These are phyloP conservation scores for Botryotinia convoluta DNA, from an alignment of 2,329 filamentous ascomycete species.

Conservation along the genomic window DNA sequence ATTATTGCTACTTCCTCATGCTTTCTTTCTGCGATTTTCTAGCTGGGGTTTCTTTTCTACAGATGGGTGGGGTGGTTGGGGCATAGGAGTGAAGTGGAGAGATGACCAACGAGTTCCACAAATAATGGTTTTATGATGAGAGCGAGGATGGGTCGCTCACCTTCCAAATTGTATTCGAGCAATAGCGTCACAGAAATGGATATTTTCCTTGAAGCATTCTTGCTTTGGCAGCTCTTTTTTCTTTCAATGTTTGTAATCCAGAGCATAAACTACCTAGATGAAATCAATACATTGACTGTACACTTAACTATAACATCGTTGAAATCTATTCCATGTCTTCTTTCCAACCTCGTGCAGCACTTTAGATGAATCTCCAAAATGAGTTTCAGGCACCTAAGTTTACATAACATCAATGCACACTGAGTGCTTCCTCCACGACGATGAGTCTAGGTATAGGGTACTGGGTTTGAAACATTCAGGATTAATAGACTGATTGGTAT, in stretches of 20 bases:
- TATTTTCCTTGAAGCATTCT: not conserved
- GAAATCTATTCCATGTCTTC: not conserved
- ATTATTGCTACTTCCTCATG: slow-evolving; percentile 19
- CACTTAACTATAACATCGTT: slow-evolving; percentile 42
- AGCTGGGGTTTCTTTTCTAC: slow-evolving; percentile 17
- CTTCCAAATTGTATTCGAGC: slow-evolving; percentile 18
- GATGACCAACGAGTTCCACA: not conserved
- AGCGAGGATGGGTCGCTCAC: slow-evolving; percentile 7
- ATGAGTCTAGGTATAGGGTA: not conserved
- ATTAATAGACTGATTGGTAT: not conserved
- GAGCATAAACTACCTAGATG: not conserved
- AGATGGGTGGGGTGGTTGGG: slow-evolving; percentile 5
- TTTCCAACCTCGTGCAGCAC: not conserved
- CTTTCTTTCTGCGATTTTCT: slow-evolving; percentile 11
- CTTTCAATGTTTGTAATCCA: not conserved
- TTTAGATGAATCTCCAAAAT: not conserved
- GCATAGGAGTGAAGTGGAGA: not conserved
- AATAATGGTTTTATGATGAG: slow-evolving; percentile 18
- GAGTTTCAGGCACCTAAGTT: not conserved
- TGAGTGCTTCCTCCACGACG: not conserved
- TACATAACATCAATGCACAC: not conserved
- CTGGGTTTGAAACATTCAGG: not conserved
- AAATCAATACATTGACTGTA: not conserved
- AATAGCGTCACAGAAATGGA: slow-evolving; percentile 1
- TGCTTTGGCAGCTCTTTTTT: not conserved